Evolutionary conservation across 2,329 filamentous ascomycete species (phyloP), one percentile per base, ranked within the genome.

Genomic region (Aphanocladium album): DNA sequence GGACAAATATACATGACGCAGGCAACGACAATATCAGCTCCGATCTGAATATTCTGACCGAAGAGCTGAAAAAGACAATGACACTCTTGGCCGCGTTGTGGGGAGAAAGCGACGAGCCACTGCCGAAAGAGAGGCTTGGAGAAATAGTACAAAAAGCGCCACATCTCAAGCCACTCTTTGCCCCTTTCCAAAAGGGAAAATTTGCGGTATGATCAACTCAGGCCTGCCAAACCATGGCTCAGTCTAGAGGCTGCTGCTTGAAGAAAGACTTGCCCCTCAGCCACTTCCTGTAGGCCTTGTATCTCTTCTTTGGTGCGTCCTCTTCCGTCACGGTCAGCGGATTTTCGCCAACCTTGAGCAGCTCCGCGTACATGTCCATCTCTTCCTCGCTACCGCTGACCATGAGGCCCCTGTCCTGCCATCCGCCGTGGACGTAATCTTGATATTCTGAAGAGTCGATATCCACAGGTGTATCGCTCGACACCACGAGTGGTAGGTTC

Each of bases 221-320:
- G 17, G 19, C 12, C 6, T 6, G 27, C 5, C 27, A 35, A 5
- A 16, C 11, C 25, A 8, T 17, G 58, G 62, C 67, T 76, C 76
- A 84, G 64, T 84, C 83, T 57, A 84, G 79, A 50, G 88, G 85
- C 73, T 88, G 86, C 80, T 97, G 93, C 76, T 98, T 98, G 74
- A 98, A 98, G 69, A 98, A 83, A 68, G 91, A 96, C 79, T 97
- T 98, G 19, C 93, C 93, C 64, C 87, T 84, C 70, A 99, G 79
- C 93, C 95, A 99, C 76, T 97, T 96, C 69, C 88, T 80, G 75
- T 99, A 99, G 11, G 93, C 90, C 76, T 96, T 98, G 74, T 99
- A 99, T 67, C 95, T 82, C 81, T 98, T 97, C 83, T 96, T 98
- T 45, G 83, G 82, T 50, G 87, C 82, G 73, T 98, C 95, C 69